phyloP scores from a whole-genome alignment of 202 grass and related monocot species.

The Dendrocalamus latiflorus region DNA sequence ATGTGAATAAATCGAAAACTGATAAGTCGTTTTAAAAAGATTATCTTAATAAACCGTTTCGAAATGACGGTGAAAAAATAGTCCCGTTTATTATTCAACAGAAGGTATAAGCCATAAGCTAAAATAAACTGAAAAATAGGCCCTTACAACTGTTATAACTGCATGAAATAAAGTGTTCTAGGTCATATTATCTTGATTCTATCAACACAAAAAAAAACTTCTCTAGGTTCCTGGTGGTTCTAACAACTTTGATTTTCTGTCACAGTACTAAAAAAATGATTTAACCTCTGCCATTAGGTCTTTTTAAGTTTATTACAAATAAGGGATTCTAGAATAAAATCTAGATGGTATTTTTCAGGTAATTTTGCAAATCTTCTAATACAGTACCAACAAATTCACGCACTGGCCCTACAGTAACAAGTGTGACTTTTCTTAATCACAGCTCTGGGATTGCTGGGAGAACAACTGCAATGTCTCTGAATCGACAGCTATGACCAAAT shows the following conservation, averaged over 20 bases:
- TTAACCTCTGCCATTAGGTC: background rate
- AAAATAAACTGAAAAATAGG: too few species aligned
- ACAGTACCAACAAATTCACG: background rate
- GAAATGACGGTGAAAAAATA: too few species aligned
- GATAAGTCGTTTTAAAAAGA: too few species aligned
- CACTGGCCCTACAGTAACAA: background rate
- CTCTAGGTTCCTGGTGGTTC: background rate
- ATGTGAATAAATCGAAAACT: too few species aligned
- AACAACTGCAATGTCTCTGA: slow-evolving; percentile 13
- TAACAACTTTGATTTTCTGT: background rate
- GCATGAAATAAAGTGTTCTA: background rate
- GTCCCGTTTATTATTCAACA: too few species aligned
- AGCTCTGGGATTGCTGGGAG: background rate
- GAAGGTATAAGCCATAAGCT: too few species aligned
- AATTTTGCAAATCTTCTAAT: background rate
- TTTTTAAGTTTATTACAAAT: background rate
- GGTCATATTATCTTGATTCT: background rate
- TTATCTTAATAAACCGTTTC: too few species aligned
- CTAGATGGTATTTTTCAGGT: background rate
- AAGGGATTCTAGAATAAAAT: background rate
- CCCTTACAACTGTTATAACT: too few species aligned
- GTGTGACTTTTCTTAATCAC: background rate
- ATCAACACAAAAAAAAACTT: background rate
- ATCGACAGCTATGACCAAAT: background rate
- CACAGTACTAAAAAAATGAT: background rate